phyloP scores from a whole-genome alignment of 2,329 filamentous ascomycete species.

The Colletotrichum godetiae region DNA sequence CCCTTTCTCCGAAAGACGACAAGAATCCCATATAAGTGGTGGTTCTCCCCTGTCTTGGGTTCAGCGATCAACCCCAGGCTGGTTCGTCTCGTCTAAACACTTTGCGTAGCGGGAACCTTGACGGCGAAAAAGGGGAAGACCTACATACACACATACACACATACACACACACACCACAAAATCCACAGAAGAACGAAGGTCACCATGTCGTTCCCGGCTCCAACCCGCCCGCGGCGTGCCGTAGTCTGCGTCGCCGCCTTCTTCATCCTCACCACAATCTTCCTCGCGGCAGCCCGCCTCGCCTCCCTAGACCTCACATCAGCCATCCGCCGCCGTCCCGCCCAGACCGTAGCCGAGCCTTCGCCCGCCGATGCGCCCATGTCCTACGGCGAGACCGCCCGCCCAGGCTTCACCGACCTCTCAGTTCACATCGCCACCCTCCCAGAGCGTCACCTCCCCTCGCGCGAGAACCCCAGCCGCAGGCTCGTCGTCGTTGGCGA shows the following conservation, averaged over 20 bases:
- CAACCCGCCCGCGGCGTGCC: slow-evolving; percentile 17
- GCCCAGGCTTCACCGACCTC: slow-evolving; percentile 49
- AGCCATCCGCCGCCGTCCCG: slow-evolving; percentile 24
- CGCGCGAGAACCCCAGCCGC: slow-evolving; percentile 52
- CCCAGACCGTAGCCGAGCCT: slow-evolving; percentile 1
- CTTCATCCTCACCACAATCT: slow-evolving; percentile 48
- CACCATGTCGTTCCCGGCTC: slow-evolving; percentile 18
- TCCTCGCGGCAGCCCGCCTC: slow-evolving; percentile 48
- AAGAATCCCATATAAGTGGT: background rate
- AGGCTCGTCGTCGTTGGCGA: slow-evolving; percentile 88
- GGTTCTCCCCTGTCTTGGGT: background rate
- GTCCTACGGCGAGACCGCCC: slow-evolving; percentile 52
- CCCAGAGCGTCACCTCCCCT: slow-evolving; percentile 45
- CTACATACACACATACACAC: background rate
- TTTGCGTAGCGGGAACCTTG: background rate
- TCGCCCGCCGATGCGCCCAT: slow-evolving; percentile 48
- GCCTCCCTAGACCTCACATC: slow-evolving; percentile 37
- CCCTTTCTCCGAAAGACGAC: background rate
- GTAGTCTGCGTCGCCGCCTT: slow-evolving; percentile 29
- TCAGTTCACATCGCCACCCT: slow-evolving; percentile 39
- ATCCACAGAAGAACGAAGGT: background rate
- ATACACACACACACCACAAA: background rate
- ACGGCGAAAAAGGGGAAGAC: background rate
- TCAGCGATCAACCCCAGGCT: background rate
- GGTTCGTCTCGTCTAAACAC: background rate